Conservation (phyloP, 2,329 filamentous ascomycete genomes). For the Aspergillus terreus region DNA sequence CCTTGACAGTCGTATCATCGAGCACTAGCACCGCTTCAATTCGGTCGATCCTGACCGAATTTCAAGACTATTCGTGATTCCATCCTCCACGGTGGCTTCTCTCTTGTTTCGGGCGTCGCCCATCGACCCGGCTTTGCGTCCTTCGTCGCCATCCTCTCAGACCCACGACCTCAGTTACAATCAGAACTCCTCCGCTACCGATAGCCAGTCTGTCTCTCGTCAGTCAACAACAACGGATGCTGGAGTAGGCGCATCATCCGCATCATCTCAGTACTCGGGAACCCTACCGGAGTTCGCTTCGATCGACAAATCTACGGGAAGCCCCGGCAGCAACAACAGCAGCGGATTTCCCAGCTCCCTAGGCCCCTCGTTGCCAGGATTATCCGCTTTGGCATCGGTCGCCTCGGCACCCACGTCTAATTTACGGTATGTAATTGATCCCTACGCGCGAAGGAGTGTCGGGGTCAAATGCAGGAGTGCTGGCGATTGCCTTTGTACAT, state of each 20-base stretch:
- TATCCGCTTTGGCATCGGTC: constrained; percentile 59
- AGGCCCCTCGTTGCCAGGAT: constrained; percentile 49
- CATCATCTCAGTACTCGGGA: constrained; percentile 48
- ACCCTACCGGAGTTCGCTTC: constrained; percentile 27
- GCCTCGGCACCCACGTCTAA: constrained; percentile 51
- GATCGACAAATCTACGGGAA: constrained; percentile 25
- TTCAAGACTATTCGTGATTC: constrained; percentile 36
- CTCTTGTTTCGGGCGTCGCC: constrained; percentile 58
- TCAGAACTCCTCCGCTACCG: constrained; percentile 43
- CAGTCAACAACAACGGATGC: constrained; percentile 43
- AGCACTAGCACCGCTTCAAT: constrained; percentile 14
- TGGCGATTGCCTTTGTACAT: too few relatives aligned
- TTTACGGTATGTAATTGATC: constrained; percentile 44
- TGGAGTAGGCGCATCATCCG: constrained; percentile 49
- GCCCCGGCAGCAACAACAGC: constrained; percentile 21
- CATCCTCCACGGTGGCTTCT: constrained; percentile 59
- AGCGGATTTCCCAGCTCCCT: constrained; percentile 32
- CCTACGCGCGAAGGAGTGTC: neutral
- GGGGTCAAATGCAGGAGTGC: neutral
- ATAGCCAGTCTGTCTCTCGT: constrained; percentile 44
- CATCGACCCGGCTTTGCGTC: constrained; percentile 48
- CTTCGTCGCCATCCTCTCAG: constrained; percentile 45
- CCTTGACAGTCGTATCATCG: constrained; percentile 3
- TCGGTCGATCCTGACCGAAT: constrained; percentile 32
- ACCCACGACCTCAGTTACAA: constrained; percentile 35